Base-by-base conservation (phyloP, 192 early-diverging fungal species). In the Coemansia sp. region DNA sequence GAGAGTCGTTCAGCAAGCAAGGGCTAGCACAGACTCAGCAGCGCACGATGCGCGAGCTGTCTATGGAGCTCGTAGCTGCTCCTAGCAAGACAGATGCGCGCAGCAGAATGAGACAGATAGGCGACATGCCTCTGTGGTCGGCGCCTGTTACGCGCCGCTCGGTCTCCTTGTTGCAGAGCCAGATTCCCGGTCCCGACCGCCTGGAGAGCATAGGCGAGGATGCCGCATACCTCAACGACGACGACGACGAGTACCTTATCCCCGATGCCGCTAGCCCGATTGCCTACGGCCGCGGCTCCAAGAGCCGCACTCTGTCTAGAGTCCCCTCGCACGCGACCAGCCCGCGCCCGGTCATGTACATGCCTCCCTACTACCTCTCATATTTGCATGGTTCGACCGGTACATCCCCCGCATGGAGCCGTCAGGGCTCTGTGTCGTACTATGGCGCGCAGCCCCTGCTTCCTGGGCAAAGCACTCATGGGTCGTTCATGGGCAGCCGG, bases 131-230 rank as follows among this genome's bases (percentile, higher is more conserved):
- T 5, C 24, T 74, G 54, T 72, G 70, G 64, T 68, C 76, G 18
- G 67, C 71, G 22, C 76, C 76, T 0, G 36, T 74, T 13, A 39
- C 67, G 0, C 71, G 68, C 13, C 77, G 77, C 59, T 80, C 77
- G 0, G 51, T 71, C 19, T 80, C 77, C 19, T 46, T 80, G 46
- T 55, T 80, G 49, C 61, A 80, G 29, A 63, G 60, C 54, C 52
- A 70, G 27, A 42, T 60, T 4, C 55, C 39, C 19, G 60, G 60
- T 0, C 30, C 61, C 0, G 76, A 73, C 19, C 71, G 65, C 20
- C 53, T 79, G 30, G 71, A 69, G 34, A 69, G 76, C 50, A 73
- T 79, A 55, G 76, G 64, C 58, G 76, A 79, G 34, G 76, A 79
- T 54, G 55, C 54, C 28, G 34, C 14, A 16, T 42, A 16, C 39